These are phyloP conservation scores for Hippophae gyantsensis DNA, from an alignment of 306 rosid species.

Conservation along the genomic window DNA sequence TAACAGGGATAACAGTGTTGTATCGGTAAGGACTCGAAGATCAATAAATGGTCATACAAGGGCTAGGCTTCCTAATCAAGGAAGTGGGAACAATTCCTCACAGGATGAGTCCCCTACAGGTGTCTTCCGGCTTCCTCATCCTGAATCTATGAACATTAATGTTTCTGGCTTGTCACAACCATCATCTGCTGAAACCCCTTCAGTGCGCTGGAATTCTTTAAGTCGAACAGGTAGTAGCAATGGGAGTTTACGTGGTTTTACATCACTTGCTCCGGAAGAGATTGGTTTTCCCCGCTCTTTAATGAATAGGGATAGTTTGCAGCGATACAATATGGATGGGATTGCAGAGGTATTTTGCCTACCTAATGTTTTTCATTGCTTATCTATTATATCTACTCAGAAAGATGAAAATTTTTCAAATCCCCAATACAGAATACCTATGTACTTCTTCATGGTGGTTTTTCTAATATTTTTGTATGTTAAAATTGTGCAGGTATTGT, in stretches of 20 bases:
- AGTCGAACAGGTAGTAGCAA: slow-evolving; percentile 41
- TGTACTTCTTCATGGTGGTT: background rate
- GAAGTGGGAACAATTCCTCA: slow-evolving; percentile 34
- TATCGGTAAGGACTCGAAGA: slow-evolving; percentile 57
- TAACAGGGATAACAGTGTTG: slow-evolving; percentile 37
- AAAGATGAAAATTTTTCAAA: no score
- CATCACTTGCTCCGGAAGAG: slow-evolving; percentile 15
- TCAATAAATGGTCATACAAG: slow-evolving; percentile 33
- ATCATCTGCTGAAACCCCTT: slow-evolving; percentile 33
- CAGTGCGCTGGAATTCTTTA: slow-evolving; percentile 33
- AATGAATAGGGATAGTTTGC: slow-evolving; percentile 45
- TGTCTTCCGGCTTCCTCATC: slow-evolving; percentile 36
- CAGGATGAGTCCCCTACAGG: slow-evolving; percentile 27
- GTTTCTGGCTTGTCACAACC: slow-evolving; percentile 35
- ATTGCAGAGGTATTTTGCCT: slow-evolving; percentile 68
- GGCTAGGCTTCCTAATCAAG: slow-evolving; percentile 51
- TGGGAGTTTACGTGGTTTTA: slow-evolving; percentile 28
- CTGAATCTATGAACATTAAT: slow-evolving; percentile 31
- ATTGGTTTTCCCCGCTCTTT: slow-evolving; percentile 45
- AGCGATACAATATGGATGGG: slow-evolving; percentile 69
- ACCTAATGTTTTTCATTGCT: slow-evolving; percentile 1
- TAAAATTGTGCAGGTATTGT: slow-evolving; percentile 47
- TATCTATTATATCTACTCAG: background rate
- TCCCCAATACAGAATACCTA: no score
- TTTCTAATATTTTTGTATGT: background rate